phyloP scores from a whole-genome alignment of 805 yeast species.

The Pichia deserticola region DNA sequence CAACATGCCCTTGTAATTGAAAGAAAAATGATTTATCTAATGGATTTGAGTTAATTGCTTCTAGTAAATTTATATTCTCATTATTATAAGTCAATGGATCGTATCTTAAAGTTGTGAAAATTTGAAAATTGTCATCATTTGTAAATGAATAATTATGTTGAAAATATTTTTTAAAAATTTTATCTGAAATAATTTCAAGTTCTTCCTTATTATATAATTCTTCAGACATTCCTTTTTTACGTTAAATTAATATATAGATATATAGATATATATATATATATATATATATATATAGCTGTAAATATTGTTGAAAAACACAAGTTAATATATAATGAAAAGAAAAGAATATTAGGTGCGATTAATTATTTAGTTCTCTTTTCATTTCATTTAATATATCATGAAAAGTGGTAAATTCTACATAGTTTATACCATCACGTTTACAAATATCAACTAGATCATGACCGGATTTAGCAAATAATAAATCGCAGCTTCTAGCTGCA shows the following conservation, averaged over 20 bases:
- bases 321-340: too few species aligned
- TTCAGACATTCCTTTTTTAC: neutral
- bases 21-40: constrained; percentile 40
- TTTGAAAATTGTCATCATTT: constrained; percentile 35
- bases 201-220: constrained; percentile 47
- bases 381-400: constrained; percentile 63
- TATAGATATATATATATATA: neutral
- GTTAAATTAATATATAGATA: constrained; percentile 41
- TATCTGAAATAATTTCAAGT: constrained; percentile 73
- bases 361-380: constrained; percentile 30
- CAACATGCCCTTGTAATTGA: constrained; percentile 55
- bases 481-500: constrained; percentile 92
- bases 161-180: constrained; percentile 65
- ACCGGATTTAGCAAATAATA: constrained; percentile 89
- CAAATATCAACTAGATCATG: constrained; percentile 85
- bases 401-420: constrained; percentile 72
- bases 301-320: neutral
- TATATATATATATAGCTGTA: neutral
- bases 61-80: constrained; percentile 15
- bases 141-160: constrained; percentile 47
- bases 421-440: constrained; percentile 71
- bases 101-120: constrained; percentile 67
- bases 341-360: neutral
- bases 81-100: constrained; percentile 51
- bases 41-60: constrained; percentile 20